Percentiles rank a stretch among this genome's conserved stretches.
These are phyloP conservation scores for Acanthamoeba lenticulata DNA, from an alignment of 208 protist genomes.

Conservation along the genomic window DNA sequence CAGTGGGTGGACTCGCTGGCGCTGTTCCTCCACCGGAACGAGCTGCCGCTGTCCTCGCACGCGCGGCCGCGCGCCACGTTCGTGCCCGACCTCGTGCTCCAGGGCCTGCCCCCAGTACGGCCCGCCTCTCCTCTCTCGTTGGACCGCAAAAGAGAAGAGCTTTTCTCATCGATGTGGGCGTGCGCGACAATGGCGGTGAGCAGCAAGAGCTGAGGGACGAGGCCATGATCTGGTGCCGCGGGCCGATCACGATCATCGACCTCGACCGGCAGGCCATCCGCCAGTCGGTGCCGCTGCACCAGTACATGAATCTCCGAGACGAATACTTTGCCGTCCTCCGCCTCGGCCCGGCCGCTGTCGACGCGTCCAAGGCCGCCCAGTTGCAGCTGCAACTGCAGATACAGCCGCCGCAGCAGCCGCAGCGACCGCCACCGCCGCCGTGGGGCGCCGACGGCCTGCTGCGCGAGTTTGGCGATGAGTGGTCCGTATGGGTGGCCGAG, in stretches of 20 bases:
- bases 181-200: not conserved
- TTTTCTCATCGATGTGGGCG: not conserved
- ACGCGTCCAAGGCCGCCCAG: too few relatives aligned
- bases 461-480: not conserved
- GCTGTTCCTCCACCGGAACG: constrained; percentile 32
- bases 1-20: constrained; percentile 56
- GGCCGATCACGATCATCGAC: constrained; percentile 55
- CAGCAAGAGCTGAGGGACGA: constrained; percentile 56
- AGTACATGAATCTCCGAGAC: not conserved
- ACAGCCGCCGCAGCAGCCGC: too few relatives aligned
- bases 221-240: constrained; percentile 7
- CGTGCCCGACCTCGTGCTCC: constrained; percentile 63
- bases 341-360: not conserved
- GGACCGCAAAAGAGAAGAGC: not conserved
- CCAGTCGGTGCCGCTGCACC: constrained; percentile 59
- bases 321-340: not conserved
- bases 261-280: constrained; percentile 48
- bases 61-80: not conserved
- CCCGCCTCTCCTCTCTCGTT: not conserved
- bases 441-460: not conserved
- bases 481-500: not conserved
- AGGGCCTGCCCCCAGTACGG: constrained; percentile 27
- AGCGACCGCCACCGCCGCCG: not conserved
- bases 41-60: not conserved
- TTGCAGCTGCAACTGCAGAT: too few relatives aligned